Evolutionary conservation across 805 yeast genomes (phyloP), one percentile per base, ranked within the genome.

Genomic region (Candida michaelii): DNA sequence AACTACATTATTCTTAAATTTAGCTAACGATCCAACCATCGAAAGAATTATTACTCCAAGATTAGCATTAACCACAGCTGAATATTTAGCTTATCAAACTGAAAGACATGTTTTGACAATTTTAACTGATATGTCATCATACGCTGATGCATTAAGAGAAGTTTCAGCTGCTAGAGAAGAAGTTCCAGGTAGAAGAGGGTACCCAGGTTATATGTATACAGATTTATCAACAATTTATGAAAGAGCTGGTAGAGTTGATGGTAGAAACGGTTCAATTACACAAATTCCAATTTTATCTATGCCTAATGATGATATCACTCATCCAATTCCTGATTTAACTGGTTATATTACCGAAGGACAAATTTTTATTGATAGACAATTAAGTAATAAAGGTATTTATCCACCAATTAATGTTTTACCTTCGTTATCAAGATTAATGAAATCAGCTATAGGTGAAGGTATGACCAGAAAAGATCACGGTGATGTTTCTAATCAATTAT

Each of bases 111-210:
- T 93, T 41, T 81, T 93, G 72, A 93, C 98, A 41, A 91, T 93
- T 60, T 80, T 93, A 65, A 95, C 99, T 39, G 99, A 93, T 74
- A 93, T 93, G 99, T 89, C 97, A 19, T 93, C 99, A n/a, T 93
- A 93, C 66, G 99, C 99, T 30, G 99, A 93, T 68, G 99, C 99
- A 30, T 76, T 93, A 63, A 90, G 99, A 83, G 99, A 93, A 76
- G 99, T 93, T 39, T 89, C 97, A 50, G 99, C 99, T 48, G 99
- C 99, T 37, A 89, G 99, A 79, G 99, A 93, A 73, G 99, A 95
- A 74, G 99, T 93, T 36, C 99, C 99, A 64, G 99, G 99, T 79
- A 89, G 99, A 81, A 89, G 99, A 83, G 99, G 99, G 78, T 93
- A 93, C 71, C 99, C 99, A 52, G 99, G 99, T 86, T 93, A 93